Evolutionary conservation across 306 rosid genomes (phyloP), one percentile per base, ranked within the genome.

Genomic region (Clitoria ternatea): DNA sequence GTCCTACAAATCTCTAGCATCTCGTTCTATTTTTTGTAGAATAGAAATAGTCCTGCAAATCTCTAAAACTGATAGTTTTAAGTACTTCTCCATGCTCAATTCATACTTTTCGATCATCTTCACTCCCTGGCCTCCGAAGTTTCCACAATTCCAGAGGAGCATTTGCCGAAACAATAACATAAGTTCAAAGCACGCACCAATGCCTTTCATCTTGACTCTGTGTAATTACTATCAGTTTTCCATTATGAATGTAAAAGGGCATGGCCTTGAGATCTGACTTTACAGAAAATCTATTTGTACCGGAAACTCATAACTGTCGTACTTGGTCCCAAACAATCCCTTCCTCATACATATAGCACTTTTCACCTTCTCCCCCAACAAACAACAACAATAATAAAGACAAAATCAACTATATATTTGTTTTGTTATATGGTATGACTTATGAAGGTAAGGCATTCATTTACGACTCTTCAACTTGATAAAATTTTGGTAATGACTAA

Each of bases 1-100:
- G n/a, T n/a, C n/a, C n/a, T n/a, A n/a, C n/a, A n/a, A n/a, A n/a
- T n/a, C n/a, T n/a, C n/a, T n/a, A n/a, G 9, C 48, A 59, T 23
- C 48, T n/a, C n/a, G n/a, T n/a, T n/a, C n/a, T n/a, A n/a, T n/a
- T n/a, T 73, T 64, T 65, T 29, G 47, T 36, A 45, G 19, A 60
- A 39, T 40, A 29, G 56, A 40, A n/a, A n/a, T n/a, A n/a, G n/a
- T n/a, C 20, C 30, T 67, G 50, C 17, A 17, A n/a, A 11, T 30
- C 32, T 62, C 43, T 62, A 52, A 50, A 47, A 62, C 66, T 60
- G 27, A n/a, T 49, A 20, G 62, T 47, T 61, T 20, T 61, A 15
- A 42, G 53, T 23, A 49, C 39, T 40, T 54, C 30, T 55, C 40
- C 20, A 27, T 27, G 44, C 56, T 27, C 43, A 17, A 12, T 32